Base-by-base conservation (phyloP, 1,284 basidiomycete genomes). In the Moesziomyces sp. region DNA sequence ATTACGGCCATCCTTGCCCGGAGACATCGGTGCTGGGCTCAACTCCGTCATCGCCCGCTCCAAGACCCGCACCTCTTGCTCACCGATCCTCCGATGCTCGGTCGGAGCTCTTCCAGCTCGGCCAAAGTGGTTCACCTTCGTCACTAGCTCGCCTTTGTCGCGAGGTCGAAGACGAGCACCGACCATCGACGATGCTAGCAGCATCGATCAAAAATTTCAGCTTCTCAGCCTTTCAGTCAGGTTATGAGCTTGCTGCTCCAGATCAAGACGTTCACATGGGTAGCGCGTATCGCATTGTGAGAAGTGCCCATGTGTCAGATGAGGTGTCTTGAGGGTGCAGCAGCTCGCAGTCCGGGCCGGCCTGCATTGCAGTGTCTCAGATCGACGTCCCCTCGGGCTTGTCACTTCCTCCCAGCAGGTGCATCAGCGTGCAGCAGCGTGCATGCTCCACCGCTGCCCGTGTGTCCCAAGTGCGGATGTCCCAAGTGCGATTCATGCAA, bases 281-380 rank as follows among this genome's bases (percentile, higher is more conserved):
- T 30, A 30, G 8, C 30, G 11, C 30, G 30, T 30, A 26, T 26
- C 3, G 24, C 24, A 26, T 26, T 26, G 3, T 35, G 33, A 35
- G 33, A 11, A 3, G 16, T 10, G 30, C 11, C 16, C 35, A 38
- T 16, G 35, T 7, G 24, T 26, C 24, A 26, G 24, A 14, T 38
- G 35, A 16, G 14, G 35, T 38, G 35, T 38, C 35, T 3, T 6
- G 35, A 38, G 6, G 11, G 6, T 38, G 13, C 5, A 18, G 1
- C 11, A 4, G 16, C 35, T 38, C 6, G 5, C 35, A 38, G 11
- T 18, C 35, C 51, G 51, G 51, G 5, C 51, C 4, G 23, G 24
- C 7, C 16, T 44, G 38, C 51, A 52, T 52, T 13, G 23, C 23
- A 43, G 14, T 43, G 51, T 52, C 51, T 52, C 33, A 24, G 40